These are phyloP conservation scores for Helianthus tuberosus DNA, from an alignment of 129 eudicot species.

Conservation along the genomic window DNA sequence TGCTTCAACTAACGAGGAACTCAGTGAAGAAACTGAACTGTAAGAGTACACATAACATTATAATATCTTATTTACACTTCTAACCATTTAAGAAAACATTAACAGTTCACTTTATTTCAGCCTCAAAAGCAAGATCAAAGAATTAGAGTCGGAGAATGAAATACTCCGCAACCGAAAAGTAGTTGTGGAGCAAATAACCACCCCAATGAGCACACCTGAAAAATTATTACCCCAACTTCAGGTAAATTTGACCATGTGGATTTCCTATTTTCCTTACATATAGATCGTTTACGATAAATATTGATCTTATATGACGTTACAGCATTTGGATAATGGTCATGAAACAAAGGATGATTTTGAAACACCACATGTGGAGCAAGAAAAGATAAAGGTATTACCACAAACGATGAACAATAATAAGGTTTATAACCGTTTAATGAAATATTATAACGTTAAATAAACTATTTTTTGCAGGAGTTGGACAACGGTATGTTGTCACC, in stretches of 20 bases:
- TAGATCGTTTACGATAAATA: neutral
- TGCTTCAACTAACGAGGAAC: slow-evolving; percentile 71
- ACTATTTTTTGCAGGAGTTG: slow-evolving; percentile 48
- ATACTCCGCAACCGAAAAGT: slow-evolving; percentile 58
- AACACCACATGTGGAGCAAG: slow-evolving; percentile 32
- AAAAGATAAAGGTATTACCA: slow-evolving; percentile 25
- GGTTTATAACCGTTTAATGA: slow-evolving; percentile 16
- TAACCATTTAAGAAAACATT: slow-evolving; percentile 2
- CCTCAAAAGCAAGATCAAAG: slow-evolving; percentile 62
- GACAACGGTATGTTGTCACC: slow-evolving; percentile 40
- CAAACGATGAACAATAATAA: neutral
- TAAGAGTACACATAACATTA: slow-evolving; percentile 41
- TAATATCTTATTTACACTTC: neutral
- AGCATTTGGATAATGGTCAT: slow-evolving; percentile 55
- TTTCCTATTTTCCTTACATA: slow-evolving; percentile 13
- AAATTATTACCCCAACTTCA: slow-evolving; percentile 36
- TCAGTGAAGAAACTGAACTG: slow-evolving; percentile 74
- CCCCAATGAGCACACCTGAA: slow-evolving; percentile 40
- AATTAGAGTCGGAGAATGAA: slow-evolving; percentile 74
- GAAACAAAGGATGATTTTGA: slow-evolving; percentile 41
- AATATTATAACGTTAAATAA: slow-evolving; percentile 19
- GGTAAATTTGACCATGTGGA: slow-evolving; percentile 41
- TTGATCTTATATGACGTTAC: slow-evolving; percentile 30
- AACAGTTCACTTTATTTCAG: slow-evolving; percentile 40
- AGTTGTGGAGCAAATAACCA: slow-evolving; percentile 53